phyloP scores from a whole-genome alignment of 1,284 basidiomycete species.

The Takashimella koratensis region DNA sequence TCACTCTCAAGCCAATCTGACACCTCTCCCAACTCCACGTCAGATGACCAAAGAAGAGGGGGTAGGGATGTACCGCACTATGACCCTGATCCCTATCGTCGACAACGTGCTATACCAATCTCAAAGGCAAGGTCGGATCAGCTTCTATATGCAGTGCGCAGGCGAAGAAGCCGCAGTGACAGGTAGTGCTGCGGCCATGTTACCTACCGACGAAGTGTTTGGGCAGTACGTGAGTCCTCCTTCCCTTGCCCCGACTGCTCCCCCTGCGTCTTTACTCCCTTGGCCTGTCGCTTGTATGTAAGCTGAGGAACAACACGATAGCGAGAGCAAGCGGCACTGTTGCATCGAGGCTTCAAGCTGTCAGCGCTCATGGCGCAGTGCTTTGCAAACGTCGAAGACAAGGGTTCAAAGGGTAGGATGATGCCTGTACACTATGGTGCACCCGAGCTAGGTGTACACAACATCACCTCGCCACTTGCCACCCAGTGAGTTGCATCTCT shows the following conservation, averaged over 20 bases:
- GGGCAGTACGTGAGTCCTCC: slow-evolving; percentile 54
- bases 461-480: slow-evolving; percentile 88
- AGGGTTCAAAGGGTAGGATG: slow-evolving; percentile 77
- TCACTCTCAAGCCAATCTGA: no score
- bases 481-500: slow-evolving; percentile 58
- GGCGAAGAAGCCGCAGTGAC: slow-evolving; percentile 91
- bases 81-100: slow-evolving; percentile 77
- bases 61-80: slow-evolving; percentile 70
- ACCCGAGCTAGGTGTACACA: slow-evolving; percentile 78
- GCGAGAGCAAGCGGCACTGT: slow-evolving; percentile 82
- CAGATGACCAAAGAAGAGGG: slow-evolving; percentile 71
- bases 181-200: slow-evolving; percentile 81
- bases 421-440: slow-evolving; percentile 92
- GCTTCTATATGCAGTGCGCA: slow-evolving; percentile 72
- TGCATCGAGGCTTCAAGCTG: slow-evolving; percentile 78
- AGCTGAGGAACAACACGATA: slow-evolving; percentile 47
- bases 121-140: slow-evolving; percentile 89
- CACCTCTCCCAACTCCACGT: not conserved
- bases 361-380: slow-evolving; percentile 79
- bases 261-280: not conserved
- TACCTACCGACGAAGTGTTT: slow-evolving; percentile 69
- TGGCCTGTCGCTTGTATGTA: not conserved
- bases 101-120: slow-evolving; percentile 88
- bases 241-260: not conserved
- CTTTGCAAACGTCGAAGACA: slow-evolving; percentile 78